Evolutionary conservation across 139 green algal genomes (phyloP), one percentile per base, ranked within the genome.

Genomic region (Chlorella vulgaris): DNA sequence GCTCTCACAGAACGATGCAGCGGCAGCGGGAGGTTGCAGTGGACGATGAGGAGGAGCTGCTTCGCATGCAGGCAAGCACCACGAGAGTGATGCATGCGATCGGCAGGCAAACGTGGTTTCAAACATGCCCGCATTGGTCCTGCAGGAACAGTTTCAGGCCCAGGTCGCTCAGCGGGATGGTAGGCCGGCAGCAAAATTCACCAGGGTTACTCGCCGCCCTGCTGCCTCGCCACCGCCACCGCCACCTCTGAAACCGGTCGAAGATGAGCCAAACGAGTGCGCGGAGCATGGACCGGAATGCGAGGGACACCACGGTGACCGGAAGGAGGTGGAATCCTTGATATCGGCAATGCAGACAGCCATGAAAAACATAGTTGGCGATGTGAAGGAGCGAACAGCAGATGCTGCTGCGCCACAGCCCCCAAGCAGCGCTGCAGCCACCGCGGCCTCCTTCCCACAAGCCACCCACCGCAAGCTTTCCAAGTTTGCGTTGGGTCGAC

Each of bases 391-490:
- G 78, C 58, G 74, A n/a, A 15, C 36, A 33, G 31, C 36, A 33
- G 47, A 42, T 4, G 26, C 69, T 2, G n/a, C 68, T 8, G 68
- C 50, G 35, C 73, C 73, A 29, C 73, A 50, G 24, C 7, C 13
- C 29, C 35, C 78, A 70, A 38, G 39, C 0, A 31, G 8, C 0
- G 47, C 69, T 15, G 36, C 58, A 18, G 28, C 47, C 1, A 8
- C 69, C 7, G 7, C 65, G 5, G 51, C 70, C 50, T 40, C 83
- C n/a, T 90, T 90, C 53, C 86, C 86, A 2, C 35, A 70, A 31
- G 86, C 86, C 21, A 69, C 76, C 29, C 86, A 90, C 78, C 84
- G 86, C 50, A 74, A 60, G 50, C 35, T 61, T 21, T 90, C 86
- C 36, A 86, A 84, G 47, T 89, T 89, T 83, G 66, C 84, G 0